Evolutionary conservation across 306 rosid genomes (phyloP), one percentile per base, ranked within the genome.

Genomic region (Fagus sylvatica): DNA sequence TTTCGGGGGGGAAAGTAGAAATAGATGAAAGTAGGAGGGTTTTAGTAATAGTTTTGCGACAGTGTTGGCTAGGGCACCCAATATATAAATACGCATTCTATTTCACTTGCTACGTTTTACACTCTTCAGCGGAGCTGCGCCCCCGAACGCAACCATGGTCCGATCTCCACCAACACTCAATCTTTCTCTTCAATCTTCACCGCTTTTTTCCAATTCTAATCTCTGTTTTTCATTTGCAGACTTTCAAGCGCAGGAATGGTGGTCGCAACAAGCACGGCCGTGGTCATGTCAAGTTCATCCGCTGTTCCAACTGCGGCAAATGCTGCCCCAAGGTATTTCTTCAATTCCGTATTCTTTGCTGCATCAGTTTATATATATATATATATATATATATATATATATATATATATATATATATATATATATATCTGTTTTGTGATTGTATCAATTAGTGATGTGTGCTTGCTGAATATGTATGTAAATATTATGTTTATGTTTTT

Each of bases 241-340:
- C 98, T 30, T 95, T 95, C 86, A 95, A 95, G 90, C 81, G 98
- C 56, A 92, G 98, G 86, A 95, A 95, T 3, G 97, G 98, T 5
- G 98, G 98, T 28, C 89, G 98, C 49, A 95, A 92, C 91, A 92
- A 95, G 86, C 95, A 92, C 7, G 98, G 98, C 12, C 98, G 98
- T 30, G 98, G 98, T 64, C 98, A 95, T 17, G 93, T 89, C 53
- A 91, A 92, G 74, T 95, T 95, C 86, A 91, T 92, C 36, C 89
- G 96, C 48, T 92, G 98, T 84, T 92, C 97, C 60, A 92, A 95
- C 81, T 92, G 98, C 66, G 98, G 98, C 37, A 95, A 95, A 83
- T 95, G 98, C 87, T 94, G 98, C 73, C 97, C 98, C 4, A 92
- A 92, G 97, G 98, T 90, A 49, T 39, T 53, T 4, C n/a, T 28